Conservation (phyloP, 768 basidiomycete species). For the Coprinopsis cinerea region DNA sequence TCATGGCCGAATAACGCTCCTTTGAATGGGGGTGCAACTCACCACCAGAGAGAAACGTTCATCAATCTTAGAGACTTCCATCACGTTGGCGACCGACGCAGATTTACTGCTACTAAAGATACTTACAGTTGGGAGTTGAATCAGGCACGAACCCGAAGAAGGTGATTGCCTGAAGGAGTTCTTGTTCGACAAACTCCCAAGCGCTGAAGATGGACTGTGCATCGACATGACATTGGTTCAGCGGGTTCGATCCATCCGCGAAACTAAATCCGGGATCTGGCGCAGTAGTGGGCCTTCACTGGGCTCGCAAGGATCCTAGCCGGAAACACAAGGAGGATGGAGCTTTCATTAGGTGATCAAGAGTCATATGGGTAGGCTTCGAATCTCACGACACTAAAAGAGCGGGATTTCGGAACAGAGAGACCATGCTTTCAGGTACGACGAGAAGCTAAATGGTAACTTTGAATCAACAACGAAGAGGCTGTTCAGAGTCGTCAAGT, state of each 20-base stretch:
- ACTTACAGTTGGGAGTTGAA: too few species aligned
- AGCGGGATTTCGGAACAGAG: conserved; percentile 6
- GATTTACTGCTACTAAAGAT: not conserved
- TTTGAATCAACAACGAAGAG: not conserved
- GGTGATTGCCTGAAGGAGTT: not conserved
- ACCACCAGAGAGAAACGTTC: too few species aligned
- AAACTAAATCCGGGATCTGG: not conserved
- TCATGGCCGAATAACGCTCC: not conserved
- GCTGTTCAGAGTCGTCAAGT: not conserved
- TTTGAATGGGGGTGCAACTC: not conserved
- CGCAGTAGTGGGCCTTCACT: not conserved
- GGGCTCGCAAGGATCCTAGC: not conserved
- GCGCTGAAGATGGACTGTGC: not conserved
- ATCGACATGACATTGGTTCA: not conserved
- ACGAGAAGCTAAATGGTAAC: not conserved
- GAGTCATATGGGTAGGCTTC: conserved; percentile 9
- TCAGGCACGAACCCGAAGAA: not conserved
- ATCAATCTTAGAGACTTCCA: not conserved
- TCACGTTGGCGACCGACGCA: not conserved
- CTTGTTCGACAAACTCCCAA: not conserved
- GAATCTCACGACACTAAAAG: conserved; percentile 9
- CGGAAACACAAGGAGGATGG: conserved; percentile 5
- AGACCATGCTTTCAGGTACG: conserved; percentile 8
- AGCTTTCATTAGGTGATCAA: conserved; percentile 1
- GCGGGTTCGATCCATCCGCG: not conserved